Evolutionary conservation across 345 rosid species (phyloP), one percentile per base, ranked within the genome.

Genomic region (Linum trigynum): DNA sequence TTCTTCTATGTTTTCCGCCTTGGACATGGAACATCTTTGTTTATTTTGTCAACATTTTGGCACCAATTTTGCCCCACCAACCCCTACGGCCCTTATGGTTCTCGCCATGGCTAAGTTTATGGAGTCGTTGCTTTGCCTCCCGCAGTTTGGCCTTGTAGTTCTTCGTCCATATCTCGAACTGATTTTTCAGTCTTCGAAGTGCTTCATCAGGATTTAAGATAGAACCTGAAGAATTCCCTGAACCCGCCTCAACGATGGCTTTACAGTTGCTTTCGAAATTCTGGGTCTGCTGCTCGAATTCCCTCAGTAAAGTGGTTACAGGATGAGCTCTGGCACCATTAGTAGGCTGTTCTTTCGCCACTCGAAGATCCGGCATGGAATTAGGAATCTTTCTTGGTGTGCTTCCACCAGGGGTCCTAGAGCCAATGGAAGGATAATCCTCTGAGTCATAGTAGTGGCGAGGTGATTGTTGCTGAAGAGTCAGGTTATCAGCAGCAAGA

Each of bases 101-200:
- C 15, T 83, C 90, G 59, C 70, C 38, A 63, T 65, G 71, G 41
- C 85, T 79, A 43, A 66, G 79, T 74, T 84, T 89, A 67, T 77
- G 83, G 53, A 94, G 79, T 77, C 87, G 84, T 71, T 71, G 77
- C 70, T 84, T 94, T 5, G 87, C 70, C 59, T 85, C 94, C 75
- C 82, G 80, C 69, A 92, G 74, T 78, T 86, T 80, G 59, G 74
- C 75, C 79, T 86, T 92, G 77, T 85, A 92, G 61, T 86, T 96
- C 74, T 86, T 92, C 82, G 85, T 92, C 98, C 98, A 92, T 32
- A 79, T 60, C 79, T 90, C 89, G 55, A 92, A 90, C 66, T 80
- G 77, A 23, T 48, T 61, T 79, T 79, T 94, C 75, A 94, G 65
- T 66, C 82, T 88, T 72, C 83, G 70, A 40, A 86, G 75, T 70